These are phyloP conservation scores for Tylopilus sp. DNA, from an alignment of 768 basidiomycete genomes.

Conservation along the genomic window DNA sequence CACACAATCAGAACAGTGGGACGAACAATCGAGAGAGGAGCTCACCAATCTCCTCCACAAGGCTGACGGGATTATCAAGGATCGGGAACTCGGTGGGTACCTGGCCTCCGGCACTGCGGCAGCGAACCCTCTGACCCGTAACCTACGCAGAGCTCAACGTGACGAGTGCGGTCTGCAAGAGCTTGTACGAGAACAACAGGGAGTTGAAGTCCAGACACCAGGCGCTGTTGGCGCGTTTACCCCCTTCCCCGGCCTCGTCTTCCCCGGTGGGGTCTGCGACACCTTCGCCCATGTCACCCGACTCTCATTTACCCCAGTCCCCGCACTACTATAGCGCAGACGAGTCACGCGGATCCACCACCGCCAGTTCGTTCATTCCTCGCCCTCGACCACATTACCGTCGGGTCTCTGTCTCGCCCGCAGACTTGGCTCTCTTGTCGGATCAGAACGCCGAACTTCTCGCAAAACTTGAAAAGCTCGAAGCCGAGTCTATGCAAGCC, in stretches of 20 bases:
- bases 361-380: conserved; percentile 15
- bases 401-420: conserved; percentile 61
- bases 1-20: conserved; percentile 44
- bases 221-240: conserved; percentile 63
- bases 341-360: conserved; percentile 23
- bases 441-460: conserved; percentile 84
- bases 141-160: conserved; percentile 51
- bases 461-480: conserved; percentile 69
- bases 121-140: conserved; percentile 23
- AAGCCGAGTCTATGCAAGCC: conserved; percentile 61
- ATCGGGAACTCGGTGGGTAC: conserved; percentile 69
- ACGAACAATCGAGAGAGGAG: conserved; percentile 70
- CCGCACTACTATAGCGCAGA: conserved; percentile 31
- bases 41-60: conserved; percentile 65
- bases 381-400: conserved; percentile 26
- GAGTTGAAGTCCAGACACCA: conserved; percentile 70
- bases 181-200: conserved; percentile 64
- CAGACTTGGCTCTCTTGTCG: conserved; percentile 66
- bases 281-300: conserved; percentile 26
- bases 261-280: conserved; percentile 25
- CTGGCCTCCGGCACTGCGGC: background rate
- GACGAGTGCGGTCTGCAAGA: conserved; percentile 67
- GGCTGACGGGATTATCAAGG: conserved; percentile 73
- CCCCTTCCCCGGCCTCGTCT: conserved; percentile 40
- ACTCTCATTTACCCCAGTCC: conserved; percentile 31